Evolutionary conservation across 257 asterid genomes (phyloP), one percentile per base, ranked within the genome.

Genomic region (Agastache rugosa): DNA sequence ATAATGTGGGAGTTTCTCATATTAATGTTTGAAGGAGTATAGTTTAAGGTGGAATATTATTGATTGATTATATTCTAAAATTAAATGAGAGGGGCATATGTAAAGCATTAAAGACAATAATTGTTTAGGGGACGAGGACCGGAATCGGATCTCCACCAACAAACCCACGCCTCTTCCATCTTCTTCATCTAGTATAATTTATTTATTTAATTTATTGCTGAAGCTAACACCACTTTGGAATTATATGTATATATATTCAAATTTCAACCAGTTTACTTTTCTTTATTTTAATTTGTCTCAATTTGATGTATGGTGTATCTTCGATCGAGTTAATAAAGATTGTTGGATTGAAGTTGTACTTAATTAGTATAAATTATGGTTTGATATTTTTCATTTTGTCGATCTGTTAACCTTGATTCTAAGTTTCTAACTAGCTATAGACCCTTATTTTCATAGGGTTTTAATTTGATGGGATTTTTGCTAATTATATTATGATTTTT

Each of bases 111-210:
- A n/a, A 50, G 47, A 61, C 44, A 31, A 61, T 9, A 61, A 61
- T 31, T 15, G 15, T 0, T 34, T 5, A 19, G 39, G 12, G 1
- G 64, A 58, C 64, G 41, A 15, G 2, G 42, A 8, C 1, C 8
- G 65, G 65, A 27, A 39, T 39, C 11, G 65, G 65, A 27, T 59
- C 12, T 59, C 65, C 44, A 59, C 41, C 22, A 34, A 34, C 23
- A 61, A 16, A 34, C 67, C 47, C 47, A 61, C 67, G 47, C 48
- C 6, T 61, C 15, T 34, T 61, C 67, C 22, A 27, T 31, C 59
- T 19, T 19, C 59, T 19, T 9, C 12, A 54, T 8, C 60, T 50
- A 2, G n/a, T n/a, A n/a, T n/a, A n/a, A n/a, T n/a, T 8, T 8
- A 39, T 39, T 39, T 39, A 0, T 51, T 4, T 16, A 15, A n/a